Evolutionary conservation across 441 rosid genomes (phyloP).

Genomic region (Capsella rubella): DNA sequence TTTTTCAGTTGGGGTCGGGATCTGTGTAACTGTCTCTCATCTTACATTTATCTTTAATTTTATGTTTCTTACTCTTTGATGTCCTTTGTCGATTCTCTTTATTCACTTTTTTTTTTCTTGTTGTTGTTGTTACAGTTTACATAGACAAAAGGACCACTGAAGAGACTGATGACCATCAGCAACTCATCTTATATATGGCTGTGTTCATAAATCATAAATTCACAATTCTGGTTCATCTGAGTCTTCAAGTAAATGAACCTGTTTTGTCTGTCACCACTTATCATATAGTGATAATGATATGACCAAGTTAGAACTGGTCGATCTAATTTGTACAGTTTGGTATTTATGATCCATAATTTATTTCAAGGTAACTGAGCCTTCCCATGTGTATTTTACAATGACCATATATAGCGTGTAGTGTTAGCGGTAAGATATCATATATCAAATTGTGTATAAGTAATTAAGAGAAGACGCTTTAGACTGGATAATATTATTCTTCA

Average conservation of each 20-base stretch:
- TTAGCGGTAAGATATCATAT: too few species aligned
- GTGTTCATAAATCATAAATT: slow-evolving; percentile 28
- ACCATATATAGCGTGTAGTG: too few species aligned
- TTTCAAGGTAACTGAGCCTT: too few species aligned
- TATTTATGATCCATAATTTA: neutral
- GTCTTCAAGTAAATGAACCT: slow-evolving; percentile 21
- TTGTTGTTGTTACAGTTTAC: neutral
- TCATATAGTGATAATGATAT: slow-evolving; percentile 19
- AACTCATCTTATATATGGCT: slow-evolving; percentile 11
- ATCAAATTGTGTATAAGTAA: too few species aligned
- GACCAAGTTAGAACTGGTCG: slow-evolving; percentile 3
- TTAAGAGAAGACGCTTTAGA: too few species aligned
- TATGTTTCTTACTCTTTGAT: slow-evolving; percentile 13
- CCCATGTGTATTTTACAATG: too few species aligned
- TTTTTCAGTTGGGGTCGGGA: slow-evolving; percentile 39
- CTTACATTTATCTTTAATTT: neutral
- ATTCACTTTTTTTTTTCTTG: neutral
- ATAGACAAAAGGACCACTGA: slow-evolving; percentile 21
- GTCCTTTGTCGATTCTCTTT: neutral
- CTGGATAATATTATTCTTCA: too few species aligned
- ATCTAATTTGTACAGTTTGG: neutral
- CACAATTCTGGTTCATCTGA: slow-evolving; percentile 22
- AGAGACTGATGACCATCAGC: neutral
- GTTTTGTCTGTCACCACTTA: slow-evolving; percentile 26
- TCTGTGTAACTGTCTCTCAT: slow-evolving; percentile 36